Percentiles rank a stretch among this genome's conserved stretches.
phyloP scores from a whole-genome alignment of 2,329 filamentous ascomycete species.

The Diplocarpon rosae region DNA sequence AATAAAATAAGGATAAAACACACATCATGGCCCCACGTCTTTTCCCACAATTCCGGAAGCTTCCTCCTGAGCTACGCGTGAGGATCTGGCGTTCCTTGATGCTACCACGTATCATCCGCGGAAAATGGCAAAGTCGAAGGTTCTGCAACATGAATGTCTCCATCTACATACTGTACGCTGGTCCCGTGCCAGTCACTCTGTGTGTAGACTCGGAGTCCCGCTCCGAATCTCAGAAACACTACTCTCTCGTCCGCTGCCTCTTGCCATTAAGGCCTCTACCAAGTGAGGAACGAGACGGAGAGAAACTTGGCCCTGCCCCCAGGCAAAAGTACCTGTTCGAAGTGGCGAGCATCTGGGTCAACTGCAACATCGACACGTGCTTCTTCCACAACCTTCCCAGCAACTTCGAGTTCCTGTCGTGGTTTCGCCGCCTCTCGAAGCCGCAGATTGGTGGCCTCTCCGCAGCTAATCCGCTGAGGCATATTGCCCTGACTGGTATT shows the following conservation, averaged over 20 bases:
- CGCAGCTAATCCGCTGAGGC: not conserved
- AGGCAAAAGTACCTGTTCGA: not conserved
- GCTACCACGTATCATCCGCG: constrained; percentile 8
- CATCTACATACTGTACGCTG: constrained; percentile 3
- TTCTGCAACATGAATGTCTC: not conserved
- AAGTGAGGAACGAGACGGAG: not conserved
- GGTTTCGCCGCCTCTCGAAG: constrained; percentile 3
- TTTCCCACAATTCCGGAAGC: constrained; percentile 6
- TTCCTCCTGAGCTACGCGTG: constrained; percentile 11
- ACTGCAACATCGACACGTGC: constrained; percentile 8
- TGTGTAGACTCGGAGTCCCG: constrained; percentile 7
- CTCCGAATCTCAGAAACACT: constrained; percentile 6
- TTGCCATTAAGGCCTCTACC: not conserved
- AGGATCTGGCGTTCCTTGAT: constrained; percentile 8
- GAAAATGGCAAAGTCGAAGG: not conserved
- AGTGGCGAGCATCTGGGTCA: constrained; percentile 5
- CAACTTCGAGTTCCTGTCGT: not conserved
- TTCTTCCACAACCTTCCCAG: constrained; percentile 9
- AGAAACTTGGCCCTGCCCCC: not conserved
- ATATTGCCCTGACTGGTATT: constrained; percentile 1
- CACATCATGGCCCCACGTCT: constrained; percentile 5
- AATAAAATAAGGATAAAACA: too few species aligned
- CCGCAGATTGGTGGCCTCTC: not conserved
- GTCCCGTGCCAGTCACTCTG: constrained; percentile 7
- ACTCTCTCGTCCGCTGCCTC: constrained; percentile 3